These are phyloP conservation scores for Hemileccinum impolitum DNA, from an alignment of 768 basidiomycete species.

Conservation along the genomic window DNA sequence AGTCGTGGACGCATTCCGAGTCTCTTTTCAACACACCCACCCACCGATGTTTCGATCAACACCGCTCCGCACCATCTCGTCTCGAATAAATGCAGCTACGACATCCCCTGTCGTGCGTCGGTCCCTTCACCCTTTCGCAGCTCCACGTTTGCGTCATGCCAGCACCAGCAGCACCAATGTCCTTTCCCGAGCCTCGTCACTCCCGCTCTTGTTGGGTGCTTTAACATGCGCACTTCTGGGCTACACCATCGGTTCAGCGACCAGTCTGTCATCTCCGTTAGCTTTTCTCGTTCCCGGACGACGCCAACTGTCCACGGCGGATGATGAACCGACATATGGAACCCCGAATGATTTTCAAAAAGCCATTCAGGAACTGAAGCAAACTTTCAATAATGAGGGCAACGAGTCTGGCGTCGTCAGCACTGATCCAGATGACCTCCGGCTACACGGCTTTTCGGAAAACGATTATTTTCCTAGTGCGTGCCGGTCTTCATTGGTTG, in stretches of 20 bases:
- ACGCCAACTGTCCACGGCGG: not conserved
- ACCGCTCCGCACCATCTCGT: conserved; percentile 2
- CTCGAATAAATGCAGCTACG: not conserved
- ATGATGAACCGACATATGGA: conserved; percentile 41
- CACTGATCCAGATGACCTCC: conserved; percentile 50
- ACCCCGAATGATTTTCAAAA: conserved; percentile 48
- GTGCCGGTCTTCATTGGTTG: conserved; percentile 5
- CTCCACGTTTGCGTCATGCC: conserved; percentile 2
- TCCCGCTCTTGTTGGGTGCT: conserved; percentile 15
- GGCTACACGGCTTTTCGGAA: conserved; percentile 51
- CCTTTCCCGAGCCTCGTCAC: not conserved
- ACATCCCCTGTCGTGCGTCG: not conserved
- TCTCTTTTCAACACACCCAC: not conserved
- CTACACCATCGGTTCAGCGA: conserved; percentile 18
- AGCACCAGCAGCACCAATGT: conserved; percentile 3
- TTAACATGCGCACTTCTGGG: conserved; percentile 19
- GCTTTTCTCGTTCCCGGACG: conserved; percentile 5
- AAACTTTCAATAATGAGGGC: conserved; percentile 27
- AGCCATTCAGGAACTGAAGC: conserved; percentile 50
- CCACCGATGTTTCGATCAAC: conserved; percentile 13
- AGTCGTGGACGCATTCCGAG: no score
- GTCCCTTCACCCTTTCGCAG: not conserved
- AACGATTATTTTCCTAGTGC: conserved; percentile 51
- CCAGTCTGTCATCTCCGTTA: conserved; percentile 3
- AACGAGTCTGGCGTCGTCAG: conserved; percentile 33